Evolutionary conservation across 345 rosid genomes (phyloP), one percentile per base, ranked within the genome.

Genomic region (Cardamine chenopodiifolia): DNA sequence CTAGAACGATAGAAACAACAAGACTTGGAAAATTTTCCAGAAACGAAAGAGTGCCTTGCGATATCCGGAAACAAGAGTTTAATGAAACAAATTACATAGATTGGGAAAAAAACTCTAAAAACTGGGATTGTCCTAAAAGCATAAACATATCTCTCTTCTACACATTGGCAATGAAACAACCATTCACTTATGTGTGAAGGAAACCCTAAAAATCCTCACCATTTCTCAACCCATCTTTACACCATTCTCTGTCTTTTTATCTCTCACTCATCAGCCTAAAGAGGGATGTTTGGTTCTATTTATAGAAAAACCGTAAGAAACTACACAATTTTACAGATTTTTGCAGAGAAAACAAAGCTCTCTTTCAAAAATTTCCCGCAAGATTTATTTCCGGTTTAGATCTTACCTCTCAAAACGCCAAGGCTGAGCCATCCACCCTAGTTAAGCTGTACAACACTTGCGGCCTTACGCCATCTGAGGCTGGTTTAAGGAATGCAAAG

Each of bases 321-420:
- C 96, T 88, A 87, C 93, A 88, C 77, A 83, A 84, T 58, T 87
- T 76, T 86, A 90, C 96, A 90, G 67, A 65, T 34, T 48, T 58
- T 50, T 79, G 78, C 75, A 23, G 84, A 86, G 82, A 84, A 87
- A 83, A 78, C 83, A 73, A 73, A 37, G 73, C 81, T 57, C 70
- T 68, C 79, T 53, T 19, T 59, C 79, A 68, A 68, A 67, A 50
- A 18, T 60, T 59, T 29, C 73, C 66, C 55, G 37, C 79, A 68
- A 68, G 10, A 8, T 42, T 87, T 88, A 78, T 85, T 86, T 79
- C 37, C 79, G n/a, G 64, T 70, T 72, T 72, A 62, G 84, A 81
- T 83, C 86, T 55, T 79, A 78, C 86, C 86, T 13, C 72, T 78
- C 37, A 74, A 81, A 74, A 83, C 81, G 76, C 67, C 2, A 57